Conservation (phyloP, 176 grass and related monocot genomes). For the Echinochloa phyllopogon region DNA sequence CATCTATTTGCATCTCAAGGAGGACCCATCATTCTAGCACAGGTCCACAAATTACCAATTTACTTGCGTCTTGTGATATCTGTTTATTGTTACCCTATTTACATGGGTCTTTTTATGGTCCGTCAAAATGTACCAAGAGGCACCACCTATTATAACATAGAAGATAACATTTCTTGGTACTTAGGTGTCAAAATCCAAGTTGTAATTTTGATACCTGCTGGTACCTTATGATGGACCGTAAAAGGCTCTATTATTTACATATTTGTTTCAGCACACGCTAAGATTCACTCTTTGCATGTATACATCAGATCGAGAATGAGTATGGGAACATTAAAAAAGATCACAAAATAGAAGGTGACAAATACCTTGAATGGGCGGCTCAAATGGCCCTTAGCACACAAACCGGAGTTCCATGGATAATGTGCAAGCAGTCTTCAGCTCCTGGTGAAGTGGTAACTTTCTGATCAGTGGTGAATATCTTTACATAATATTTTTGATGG, state of each 20-base stretch:
- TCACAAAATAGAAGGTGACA: slow-evolving; percentile 55
- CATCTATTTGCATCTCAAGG: slow-evolving; percentile 75
- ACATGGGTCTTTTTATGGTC: not conserved
- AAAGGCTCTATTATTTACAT: not conserved
- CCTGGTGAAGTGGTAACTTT: slow-evolving; percentile 83
- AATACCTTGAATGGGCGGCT: slow-evolving; percentile 78
- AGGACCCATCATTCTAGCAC: slow-evolving; percentile 76
- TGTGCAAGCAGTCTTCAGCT: slow-evolving; percentile 91
- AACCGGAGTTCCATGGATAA: slow-evolving; percentile 81
- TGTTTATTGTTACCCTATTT: slow-evolving; percentile 5
- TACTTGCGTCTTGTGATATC: not conserved
- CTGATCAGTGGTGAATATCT: slow-evolving; percentile 40
- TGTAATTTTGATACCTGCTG: not conserved
- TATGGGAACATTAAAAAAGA: slow-evolving; percentile 70
- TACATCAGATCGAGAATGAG: slow-evolving; percentile 89
- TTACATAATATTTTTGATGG: slow-evolving; percentile 6
- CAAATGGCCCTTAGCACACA: slow-evolving; percentile 66
- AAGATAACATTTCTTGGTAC: not conserved
- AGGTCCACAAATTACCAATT: slow-evolving; percentile 52
- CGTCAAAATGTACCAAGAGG: not conserved
- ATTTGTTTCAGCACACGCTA: not conserved
- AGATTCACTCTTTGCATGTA: slow-evolving; percentile 20
- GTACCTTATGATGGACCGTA: not conserved
- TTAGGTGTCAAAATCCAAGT: not conserved
- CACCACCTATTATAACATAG: not conserved